These are phyloP conservation scores for Claviceps lovelessii DNA, from an alignment of 2,329 filamentous ascomycete genomes.

Conservation along the genomic window DNA sequence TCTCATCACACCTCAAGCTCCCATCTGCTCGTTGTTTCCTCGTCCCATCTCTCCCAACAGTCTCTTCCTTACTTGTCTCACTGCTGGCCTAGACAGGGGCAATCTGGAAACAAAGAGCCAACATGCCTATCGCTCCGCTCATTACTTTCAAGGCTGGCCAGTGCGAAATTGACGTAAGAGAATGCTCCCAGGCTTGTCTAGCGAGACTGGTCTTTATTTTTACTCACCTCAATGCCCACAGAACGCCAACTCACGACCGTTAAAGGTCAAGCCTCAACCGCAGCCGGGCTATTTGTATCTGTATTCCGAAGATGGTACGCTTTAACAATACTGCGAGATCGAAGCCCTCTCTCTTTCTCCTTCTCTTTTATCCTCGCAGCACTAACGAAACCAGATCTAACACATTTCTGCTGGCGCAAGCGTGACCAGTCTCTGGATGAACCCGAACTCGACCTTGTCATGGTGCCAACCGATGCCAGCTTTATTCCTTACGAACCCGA, in stretches of 20 bases:
- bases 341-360: background rate
- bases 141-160: conserved; percentile 94
- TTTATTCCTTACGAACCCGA: conserved; percentile 67
- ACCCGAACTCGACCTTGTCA: conserved; percentile 77
- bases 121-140: conserved; percentile 71
- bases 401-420: conserved; percentile 95
- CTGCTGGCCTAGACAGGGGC: background rate
- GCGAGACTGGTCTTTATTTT: conserved; percentile 4
- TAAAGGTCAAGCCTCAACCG: conserved; percentile 57
- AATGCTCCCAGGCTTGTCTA: background rate
- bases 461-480: conserved; percentile 78
- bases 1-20: background rate
- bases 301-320: conserved; percentile 71
- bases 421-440: conserved; percentile 55
- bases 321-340: background rate
- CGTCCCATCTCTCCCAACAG: background rate
- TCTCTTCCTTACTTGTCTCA: background rate
- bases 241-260: conserved; percentile 24
- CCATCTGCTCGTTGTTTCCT: background rate
- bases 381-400: conserved; percentile 47
- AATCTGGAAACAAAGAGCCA: conserved; percentile 3
- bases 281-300: conserved; percentile 83
- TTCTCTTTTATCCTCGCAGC: no score
- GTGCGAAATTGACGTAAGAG: conserved; percentile 67
- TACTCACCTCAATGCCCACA: conserved; percentile 7